A percentile compares a stretch with the other conserved stretches of the same genome.
phyloP scores from a whole-genome alignment of 2,329 filamentous ascomycete genomes.

The Fusarium mangiferae region DNA sequence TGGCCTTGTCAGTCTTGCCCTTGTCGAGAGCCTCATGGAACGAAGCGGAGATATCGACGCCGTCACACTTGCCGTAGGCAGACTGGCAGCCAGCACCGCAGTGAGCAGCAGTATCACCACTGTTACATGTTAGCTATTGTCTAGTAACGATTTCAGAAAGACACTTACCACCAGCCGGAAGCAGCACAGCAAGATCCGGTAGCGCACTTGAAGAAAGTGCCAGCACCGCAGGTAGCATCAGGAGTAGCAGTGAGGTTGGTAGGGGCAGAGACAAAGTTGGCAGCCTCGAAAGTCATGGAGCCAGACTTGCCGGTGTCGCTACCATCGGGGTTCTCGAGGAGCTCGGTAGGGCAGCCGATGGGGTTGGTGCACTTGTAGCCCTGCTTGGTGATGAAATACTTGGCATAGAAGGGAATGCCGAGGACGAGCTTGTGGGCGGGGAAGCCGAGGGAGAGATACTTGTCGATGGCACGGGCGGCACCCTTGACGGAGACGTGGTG shows the following conservation, averaged over 20 bases:
- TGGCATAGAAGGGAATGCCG: slow-evolving; percentile 76
- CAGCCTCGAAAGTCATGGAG: slow-evolving; percentile 53
- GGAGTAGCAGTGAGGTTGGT: slow-evolving; percentile 30
- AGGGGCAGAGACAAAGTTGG: slow-evolving; percentile 40
- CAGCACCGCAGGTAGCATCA: slow-evolving; percentile 36
- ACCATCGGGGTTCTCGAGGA: slow-evolving; percentile 69
- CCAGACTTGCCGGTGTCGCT: slow-evolving; percentile 64
- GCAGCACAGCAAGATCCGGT: slow-evolving; percentile 27
- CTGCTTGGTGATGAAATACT: slow-evolving; percentile 70
- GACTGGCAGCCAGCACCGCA: slow-evolving; percentile 37
- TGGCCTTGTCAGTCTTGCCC: slow-evolving; percentile 56
- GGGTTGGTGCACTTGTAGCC: slow-evolving; percentile 57
- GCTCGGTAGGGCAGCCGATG: slow-evolving; percentile 67
- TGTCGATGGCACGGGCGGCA: slow-evolving; percentile 65
- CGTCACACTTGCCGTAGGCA: slow-evolving; percentile 32
- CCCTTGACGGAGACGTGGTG: slow-evolving; percentile 71
- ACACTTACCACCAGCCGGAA: slow-evolving; percentile 40
- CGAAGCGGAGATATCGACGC: slow-evolving; percentile 27
- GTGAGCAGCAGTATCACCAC: slow-evolving; percentile 33
- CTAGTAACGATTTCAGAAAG: rapidly evolving
- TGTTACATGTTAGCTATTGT: neutral
- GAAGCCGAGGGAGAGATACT: slow-evolving; percentile 68
- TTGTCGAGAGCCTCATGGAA: slow-evolving; percentile 56
- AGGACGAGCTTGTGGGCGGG: slow-evolving; percentile 67
- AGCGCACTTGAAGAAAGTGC: slow-evolving; percentile 28